These are phyloP conservation scores for Neurospora sp. DNA, from an alignment of 495 filamentous ascomycete genomes.

Conservation along the genomic window DNA sequence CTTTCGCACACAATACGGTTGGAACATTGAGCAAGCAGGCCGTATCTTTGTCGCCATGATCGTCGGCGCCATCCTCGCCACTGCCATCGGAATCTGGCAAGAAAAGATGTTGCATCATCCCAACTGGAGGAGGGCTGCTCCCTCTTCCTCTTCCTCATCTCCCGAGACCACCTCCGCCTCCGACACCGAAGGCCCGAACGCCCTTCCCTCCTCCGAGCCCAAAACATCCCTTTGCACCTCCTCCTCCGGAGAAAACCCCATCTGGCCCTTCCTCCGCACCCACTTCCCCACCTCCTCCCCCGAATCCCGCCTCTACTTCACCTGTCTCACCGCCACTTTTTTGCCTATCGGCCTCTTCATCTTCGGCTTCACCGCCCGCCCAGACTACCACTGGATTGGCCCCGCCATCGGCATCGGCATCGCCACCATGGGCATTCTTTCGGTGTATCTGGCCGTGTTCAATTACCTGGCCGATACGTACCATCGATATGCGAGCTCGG, in stretches of 20 bases:
- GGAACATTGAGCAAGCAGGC: conserved; percentile 55
- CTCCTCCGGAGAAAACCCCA: background rate
- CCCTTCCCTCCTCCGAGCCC: background rate
- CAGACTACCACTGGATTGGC: conserved; percentile 64
- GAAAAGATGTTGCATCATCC: conserved; percentile 38
- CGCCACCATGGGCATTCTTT: conserved; percentile 81
- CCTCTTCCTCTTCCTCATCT: background rate
- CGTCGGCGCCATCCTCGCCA: conserved; percentile 56
- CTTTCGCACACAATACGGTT: conserved; percentile 59
- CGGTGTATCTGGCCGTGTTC: conserved; percentile 82
- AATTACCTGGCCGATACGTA: conserved; percentile 94
- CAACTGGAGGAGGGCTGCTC: conserved; percentile 25
- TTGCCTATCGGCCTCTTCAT: conserved; percentile 57
- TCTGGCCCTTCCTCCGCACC: conserved; percentile 29
- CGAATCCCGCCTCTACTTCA: conserved; percentile 75
- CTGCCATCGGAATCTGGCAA: conserved; percentile 66
- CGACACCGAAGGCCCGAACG: background rate
- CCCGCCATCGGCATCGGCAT: conserved; percentile 61
- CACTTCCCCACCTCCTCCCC: conserved; percentile 44
- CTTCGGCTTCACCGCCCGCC: conserved; percentile 69
- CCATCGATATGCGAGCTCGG: conserved; percentile 72
- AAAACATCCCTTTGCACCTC: conserved; percentile 5
- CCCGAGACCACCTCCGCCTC: background rate
- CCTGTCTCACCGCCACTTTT: conserved; percentile 57
- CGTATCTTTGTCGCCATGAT: conserved; percentile 67